Evolutionary conservation across 2,329 filamentous ascomycete species (phyloP).

Genomic region (Phoma sp.): DNA sequence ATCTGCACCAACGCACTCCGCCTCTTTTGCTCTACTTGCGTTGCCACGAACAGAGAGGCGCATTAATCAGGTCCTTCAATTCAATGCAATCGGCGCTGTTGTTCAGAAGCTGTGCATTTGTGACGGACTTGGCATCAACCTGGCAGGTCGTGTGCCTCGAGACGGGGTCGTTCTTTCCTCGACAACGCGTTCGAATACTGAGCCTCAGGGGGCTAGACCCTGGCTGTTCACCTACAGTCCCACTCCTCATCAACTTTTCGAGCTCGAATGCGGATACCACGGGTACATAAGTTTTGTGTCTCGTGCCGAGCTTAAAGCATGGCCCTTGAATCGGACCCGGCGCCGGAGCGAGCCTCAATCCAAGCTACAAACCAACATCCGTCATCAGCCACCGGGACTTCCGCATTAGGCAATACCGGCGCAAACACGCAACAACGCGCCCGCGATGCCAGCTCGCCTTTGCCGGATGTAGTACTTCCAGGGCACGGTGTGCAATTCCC

Average conservation of each 20-base stretch:
- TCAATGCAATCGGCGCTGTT: neutral
- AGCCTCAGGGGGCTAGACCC: neutral
- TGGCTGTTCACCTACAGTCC: neutral
- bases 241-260: neutral
- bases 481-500: neutral
- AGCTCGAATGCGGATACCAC: neutral
- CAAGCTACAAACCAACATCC: neutral
- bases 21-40: neutral
- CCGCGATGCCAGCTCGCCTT: neutral
- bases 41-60: neutral
- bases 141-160: neutral
- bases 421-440: slow-evolving; percentile 8
- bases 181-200: neutral
- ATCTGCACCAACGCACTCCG: neutral
- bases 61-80: neutral
- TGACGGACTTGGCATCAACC: neutral
- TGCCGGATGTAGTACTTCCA: slow-evolving; percentile 1
- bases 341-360: slow-evolving; percentile 19
- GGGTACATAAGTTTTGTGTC: neutral
- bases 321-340: slow-evolving; percentile 9
- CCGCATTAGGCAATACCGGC: slow-evolving; percentile 16
- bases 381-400: slow-evolving; percentile 14
- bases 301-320: slow-evolving; percentile 5
- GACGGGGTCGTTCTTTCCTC: neutral
- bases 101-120: neutral